A percentile compares a stretch with the other conserved stretches of the same genome.
phyloP scores from a whole-genome alignment of 192 early-diverging fungal genomes.

The Chytriomyces sp. region DNA sequence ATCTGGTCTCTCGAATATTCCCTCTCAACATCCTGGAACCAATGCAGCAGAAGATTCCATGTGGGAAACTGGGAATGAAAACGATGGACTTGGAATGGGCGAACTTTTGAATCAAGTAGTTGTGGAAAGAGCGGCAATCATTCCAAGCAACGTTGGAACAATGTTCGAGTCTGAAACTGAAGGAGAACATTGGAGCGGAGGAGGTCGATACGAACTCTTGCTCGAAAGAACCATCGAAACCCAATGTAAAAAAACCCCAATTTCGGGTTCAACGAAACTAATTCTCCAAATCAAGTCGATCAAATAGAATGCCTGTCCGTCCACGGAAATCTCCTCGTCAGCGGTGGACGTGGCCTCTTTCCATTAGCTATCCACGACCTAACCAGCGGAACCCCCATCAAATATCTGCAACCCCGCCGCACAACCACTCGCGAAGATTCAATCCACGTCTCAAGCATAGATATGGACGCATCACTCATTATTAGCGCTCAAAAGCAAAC shows the following conservation, averaged over 20 bases:
- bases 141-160: neutral
- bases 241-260: neutral
- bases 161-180: neutral
- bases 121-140: neutral
- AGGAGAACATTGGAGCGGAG: neutral
- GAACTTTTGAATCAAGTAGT: constrained; percentile 7
- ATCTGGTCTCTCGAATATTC: neutral
- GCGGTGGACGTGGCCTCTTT: constrained; percentile 18
- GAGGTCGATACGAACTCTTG: constrained; percentile 23
- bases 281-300: constrained; percentile 8
- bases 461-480: neutral
- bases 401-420: neutral
- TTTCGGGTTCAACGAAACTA: neutral
- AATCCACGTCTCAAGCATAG: constrained; percentile 8
- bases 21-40: neutral
- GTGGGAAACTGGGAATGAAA: constrained; percentile 21
- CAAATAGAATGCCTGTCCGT: constrained; percentile 30
- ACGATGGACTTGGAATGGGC: constrained; percentile 18
- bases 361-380: neutral
- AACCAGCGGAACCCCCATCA: neutral
- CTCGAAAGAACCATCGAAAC: neutral
- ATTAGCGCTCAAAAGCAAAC: constrained; percentile 16
- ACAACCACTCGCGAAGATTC: neutral
- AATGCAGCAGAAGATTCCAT: constrained; percentile 13
- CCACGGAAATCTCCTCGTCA: neutral